Evolutionary conservation across 2,329 filamentous ascomycete species (phyloP), one percentile per base, ranked within the genome.

Genomic region (Immersiporthe knoxdaviesiana): DNA sequence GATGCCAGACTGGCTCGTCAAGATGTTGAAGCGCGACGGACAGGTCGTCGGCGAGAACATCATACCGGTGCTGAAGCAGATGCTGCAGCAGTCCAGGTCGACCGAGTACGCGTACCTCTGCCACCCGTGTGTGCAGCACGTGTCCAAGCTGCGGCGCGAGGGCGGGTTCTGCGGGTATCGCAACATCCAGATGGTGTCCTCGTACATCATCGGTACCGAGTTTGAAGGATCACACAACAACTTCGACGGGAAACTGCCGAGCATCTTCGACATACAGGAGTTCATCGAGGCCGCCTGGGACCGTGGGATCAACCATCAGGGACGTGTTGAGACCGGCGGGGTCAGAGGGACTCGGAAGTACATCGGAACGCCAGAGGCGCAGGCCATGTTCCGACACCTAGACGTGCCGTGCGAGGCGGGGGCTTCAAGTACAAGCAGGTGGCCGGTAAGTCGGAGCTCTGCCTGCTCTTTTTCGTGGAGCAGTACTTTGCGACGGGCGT

Each of bases 151-250:
- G 65, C 87, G 85, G n/a, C 85, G 83, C 70, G 94, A 97, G 81
- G 94, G 94, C 30, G 92, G 93, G 7, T 98, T 98, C 77, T 98
- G 95, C 77, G 95, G 95, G 3, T 98, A 97, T 77, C 88, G 95
- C 54, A 98, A 97, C 76, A 97, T 97, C 41, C 96, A 98, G 78
- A 97, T 97, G 90, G 80, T 97, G 73, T 82, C 91, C 18, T 95
- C 94, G 0, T 94, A 93, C 77, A 88, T 97, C 27, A 87, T 90
- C 69, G 86, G 85, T 11, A 81, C 87, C 1, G 78, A 82, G 52
- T 83, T 83, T 16, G 79, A 83, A 16, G 92, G 91, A 0, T 79
- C 85, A 70, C 83, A 90, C 54, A 79, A 82, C 62, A 79, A 82
- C 59, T 92, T 97, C 70, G 78, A 82, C 1, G 81, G 82, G 5